Percentiles rank a stretch among this genome's conserved stretches.
These are phyloP conservation scores for Novakomyces olei DNA, from an alignment of 805 yeast genomes.

Conservation along the genomic window DNA sequence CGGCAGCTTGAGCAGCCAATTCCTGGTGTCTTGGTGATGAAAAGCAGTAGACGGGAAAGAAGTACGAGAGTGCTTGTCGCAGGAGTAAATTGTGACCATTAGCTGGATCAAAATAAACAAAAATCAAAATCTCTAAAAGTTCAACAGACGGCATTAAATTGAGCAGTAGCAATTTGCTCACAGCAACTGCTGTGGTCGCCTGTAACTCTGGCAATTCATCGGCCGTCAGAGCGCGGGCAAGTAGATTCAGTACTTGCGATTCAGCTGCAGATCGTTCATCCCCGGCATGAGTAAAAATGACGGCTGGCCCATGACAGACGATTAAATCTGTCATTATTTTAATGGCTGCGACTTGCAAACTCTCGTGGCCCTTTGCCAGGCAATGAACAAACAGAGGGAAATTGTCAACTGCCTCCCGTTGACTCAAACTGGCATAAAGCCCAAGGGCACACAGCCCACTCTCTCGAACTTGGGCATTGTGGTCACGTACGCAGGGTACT, in stretches of 20 bases:
- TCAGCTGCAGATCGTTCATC: constrained; percentile 26
- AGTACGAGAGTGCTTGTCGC: constrained; percentile 61
- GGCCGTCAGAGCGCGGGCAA: neutral
- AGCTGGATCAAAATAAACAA: constrained; percentile 54
- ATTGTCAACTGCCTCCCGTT: constrained; percentile 38
- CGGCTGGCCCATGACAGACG: constrained; percentile 50
- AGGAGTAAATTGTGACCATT: constrained; percentile 41
- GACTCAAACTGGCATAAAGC: constrained; percentile 50
- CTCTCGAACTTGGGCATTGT: constrained; percentile 30
- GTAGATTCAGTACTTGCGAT: too few species aligned
- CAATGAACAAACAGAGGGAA: constrained; percentile 46
- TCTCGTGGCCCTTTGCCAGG: constrained; percentile 42
- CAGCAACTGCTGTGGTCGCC: constrained; percentile 63
- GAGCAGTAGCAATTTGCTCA: constrained; percentile 60
- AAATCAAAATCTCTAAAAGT: constrained; percentile 29
- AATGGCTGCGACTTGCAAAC: constrained; percentile 37
- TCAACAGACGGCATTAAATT: constrained; percentile 37
- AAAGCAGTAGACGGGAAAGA: constrained; percentile 80
- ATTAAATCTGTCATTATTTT: constrained; percentile 58
- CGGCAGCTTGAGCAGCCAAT: too few species aligned
- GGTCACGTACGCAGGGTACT: constrained; percentile 50
- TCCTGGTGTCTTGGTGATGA: too few species aligned
- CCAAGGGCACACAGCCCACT: constrained; percentile 61
- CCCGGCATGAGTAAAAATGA: constrained; percentile 37
- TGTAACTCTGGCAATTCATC: constrained; percentile 35